Evolutionary conservation across 345 rosid genomes (phyloP).

Genomic region (Dovyalis caffra): DNA sequence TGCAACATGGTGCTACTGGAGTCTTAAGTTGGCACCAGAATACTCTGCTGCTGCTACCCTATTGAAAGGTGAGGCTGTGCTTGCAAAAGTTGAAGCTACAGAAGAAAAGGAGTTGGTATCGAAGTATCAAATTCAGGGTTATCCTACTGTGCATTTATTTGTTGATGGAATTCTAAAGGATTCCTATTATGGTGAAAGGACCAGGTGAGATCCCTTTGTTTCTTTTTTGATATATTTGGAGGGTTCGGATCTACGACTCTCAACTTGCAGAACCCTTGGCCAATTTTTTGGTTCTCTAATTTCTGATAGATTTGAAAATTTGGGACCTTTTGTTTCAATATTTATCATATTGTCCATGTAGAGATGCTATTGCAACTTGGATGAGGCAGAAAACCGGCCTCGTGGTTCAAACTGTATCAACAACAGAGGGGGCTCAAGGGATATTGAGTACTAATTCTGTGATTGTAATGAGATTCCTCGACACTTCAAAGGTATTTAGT

Average conservation of each 20-base stretch:
- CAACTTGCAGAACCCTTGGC: no score
- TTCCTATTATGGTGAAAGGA: conserved; percentile 4
- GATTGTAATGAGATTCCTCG: conserved; percentile 13
- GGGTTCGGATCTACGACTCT: no score
- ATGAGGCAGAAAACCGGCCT: neutral
- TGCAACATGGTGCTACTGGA: conserved; percentile 16
- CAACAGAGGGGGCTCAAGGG: conserved; percentile 1
- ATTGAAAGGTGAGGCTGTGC: conserved; percentile 45
- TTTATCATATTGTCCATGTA: neutral
- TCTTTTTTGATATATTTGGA: no score
- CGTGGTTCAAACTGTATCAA: conserved; percentile 8
- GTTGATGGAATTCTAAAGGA: conserved; percentile 13
- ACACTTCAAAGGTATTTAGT: conserved; percentile 12
- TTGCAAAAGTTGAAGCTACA: conserved; percentile 44
- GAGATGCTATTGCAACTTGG: conserved; percentile 8
- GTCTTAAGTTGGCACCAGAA: conserved; percentile 32
- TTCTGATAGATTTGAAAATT: neutral
- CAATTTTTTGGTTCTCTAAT: neutral
- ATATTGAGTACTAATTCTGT: neutral
- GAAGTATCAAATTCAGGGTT: conserved; percentile 7
- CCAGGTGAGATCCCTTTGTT: conserved; percentile 21
- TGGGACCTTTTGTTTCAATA: neutral
- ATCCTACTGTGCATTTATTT: conserved; percentile 23
- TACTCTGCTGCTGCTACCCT: conserved; percentile 50
- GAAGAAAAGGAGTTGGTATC: conserved; percentile 13